Conservation (phyloP, 352 stramenopile species). For the Phytophthora pinifolia region DNA sequence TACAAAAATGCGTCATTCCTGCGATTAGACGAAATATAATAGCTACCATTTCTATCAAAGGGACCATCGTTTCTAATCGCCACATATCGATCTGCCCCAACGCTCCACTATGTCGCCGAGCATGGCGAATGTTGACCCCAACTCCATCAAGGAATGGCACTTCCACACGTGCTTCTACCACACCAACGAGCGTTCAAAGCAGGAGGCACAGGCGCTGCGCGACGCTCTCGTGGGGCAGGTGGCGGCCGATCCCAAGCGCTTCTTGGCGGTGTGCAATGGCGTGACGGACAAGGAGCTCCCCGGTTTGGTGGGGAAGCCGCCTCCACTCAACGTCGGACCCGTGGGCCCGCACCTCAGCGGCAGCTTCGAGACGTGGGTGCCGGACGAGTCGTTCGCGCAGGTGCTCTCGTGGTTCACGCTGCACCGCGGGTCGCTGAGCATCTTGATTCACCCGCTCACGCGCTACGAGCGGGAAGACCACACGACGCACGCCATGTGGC, state of each 20-base stretch:
- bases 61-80: conserved; percentile 1
- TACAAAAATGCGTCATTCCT: conserved; percentile 17
- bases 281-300: conserved; percentile 39
- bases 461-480: conserved; percentile 56
- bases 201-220: conserved; percentile 46
- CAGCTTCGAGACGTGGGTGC: conserved; percentile 74
- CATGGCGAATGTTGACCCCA: conserved; percentile 6
- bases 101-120: conserved; percentile 14
- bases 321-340: conserved; percentile 54
- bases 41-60: not conserved
- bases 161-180: conserved; percentile 76
- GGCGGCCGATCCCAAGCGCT: conserved; percentile 36
- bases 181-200: conserved; percentile 38
- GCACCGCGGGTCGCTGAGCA: conserved; percentile 53
- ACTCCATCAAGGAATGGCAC: conserved; percentile 66
- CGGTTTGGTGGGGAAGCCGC: conserved; percentile 26
- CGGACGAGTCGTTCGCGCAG: conserved; percentile 54
- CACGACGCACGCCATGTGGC: conserved; percentile 55
- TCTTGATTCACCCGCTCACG: conserved; percentile 70
- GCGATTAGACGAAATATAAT: conserved; percentile 19
- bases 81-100: conserved; percentile 4
- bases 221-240: conserved; percentile 50
- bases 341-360: conserved; percentile 64
- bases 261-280: conserved; percentile 65
- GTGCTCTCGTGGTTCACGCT: conserved; percentile 71